Evolutionary conservation across 345 rosid genomes (phyloP).

Genomic region (Geranium brycei): DNA sequence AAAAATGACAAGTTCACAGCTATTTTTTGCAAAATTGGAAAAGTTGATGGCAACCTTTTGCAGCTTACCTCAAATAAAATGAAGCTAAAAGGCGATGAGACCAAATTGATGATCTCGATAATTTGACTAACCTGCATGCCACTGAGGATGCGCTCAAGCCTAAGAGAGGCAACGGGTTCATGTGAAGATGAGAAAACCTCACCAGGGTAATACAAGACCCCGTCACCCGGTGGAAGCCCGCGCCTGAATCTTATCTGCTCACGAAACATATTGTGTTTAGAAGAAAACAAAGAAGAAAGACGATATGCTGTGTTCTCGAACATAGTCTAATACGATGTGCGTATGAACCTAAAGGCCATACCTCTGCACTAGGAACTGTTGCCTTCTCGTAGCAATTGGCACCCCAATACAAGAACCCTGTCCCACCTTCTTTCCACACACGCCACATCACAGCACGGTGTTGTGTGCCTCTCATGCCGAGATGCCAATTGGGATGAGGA

Average conservation of each 20-base stretch:
- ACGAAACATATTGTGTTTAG: conserved; percentile 1
- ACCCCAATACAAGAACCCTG: conserved; percentile 95
- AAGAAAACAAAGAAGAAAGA: neutral
- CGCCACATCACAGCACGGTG: conserved; percentile 99
- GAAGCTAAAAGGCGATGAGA: neutral
- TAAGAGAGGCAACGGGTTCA: conserved; percentile 74
- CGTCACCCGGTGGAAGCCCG: conserved; percentile 92
- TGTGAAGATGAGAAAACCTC: conserved; percentile 79
- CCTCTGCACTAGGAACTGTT: conserved; percentile 88
- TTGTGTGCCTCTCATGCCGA: conserved; percentile 97
- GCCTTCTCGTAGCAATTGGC: conserved; percentile 96
- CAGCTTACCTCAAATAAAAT: too few species aligned
- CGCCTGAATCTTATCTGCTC: conserved; percentile 74
- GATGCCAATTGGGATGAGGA: conserved; percentile 97
- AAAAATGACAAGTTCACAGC: too few species aligned
- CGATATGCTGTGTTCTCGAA: too few species aligned
- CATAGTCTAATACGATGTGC: neutral
- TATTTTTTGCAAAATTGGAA: too few species aligned
- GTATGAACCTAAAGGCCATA: conserved; percentile 13
- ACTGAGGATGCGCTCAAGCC: conserved; percentile 85
- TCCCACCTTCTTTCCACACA: conserved; percentile 98
- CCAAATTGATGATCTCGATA: neutral
- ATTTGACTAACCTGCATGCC: conserved; percentile 63
- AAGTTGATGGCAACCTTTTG: too few species aligned
- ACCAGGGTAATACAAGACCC: conserved; percentile 83